Conservation (phyloP, 805 yeast genomes). For the Candida tammaniensis region DNA sequence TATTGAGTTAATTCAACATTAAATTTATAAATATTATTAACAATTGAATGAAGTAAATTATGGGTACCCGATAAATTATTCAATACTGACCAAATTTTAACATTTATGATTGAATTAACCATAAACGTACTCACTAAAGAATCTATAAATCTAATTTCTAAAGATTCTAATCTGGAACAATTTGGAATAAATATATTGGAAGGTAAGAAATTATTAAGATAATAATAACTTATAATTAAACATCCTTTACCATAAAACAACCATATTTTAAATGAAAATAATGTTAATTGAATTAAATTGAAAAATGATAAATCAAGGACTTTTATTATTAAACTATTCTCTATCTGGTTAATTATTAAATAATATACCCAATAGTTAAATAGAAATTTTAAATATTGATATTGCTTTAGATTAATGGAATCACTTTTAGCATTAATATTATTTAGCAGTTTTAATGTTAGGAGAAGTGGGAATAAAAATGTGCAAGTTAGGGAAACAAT, state of each 20-base stretch:
- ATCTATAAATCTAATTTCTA: conserved; percentile 16
- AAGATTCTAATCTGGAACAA: conserved; percentile 7
- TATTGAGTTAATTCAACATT: conserved; percentile 6
- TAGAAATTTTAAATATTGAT: conserved; percentile 15
- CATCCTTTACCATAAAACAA: conserved; percentile 25
- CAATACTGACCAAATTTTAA: conserved; percentile 1
- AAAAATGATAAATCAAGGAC: conserved; percentile 10
- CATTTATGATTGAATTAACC: conserved; percentile 3
- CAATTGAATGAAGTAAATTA: conserved; percentile 8
- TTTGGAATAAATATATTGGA: not conserved
- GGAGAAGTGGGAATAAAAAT: conserved; percentile 15
- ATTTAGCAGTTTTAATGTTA: conserved; percentile 18
- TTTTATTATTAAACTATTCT: conserved; percentile 10
- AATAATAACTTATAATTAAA: conserved; percentile 18
- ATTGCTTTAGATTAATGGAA: conserved; percentile 2
- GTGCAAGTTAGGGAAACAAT: conserved; percentile 6
- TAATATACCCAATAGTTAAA: conserved; percentile 24
- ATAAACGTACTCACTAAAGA: conserved; percentile 10
- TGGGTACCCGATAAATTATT: conserved; percentile 6
- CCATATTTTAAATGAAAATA: conserved; percentile 17
- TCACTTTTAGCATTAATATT: conserved; percentile 3
- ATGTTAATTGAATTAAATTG: conserved; percentile 7
- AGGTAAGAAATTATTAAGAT: conserved; percentile 8
- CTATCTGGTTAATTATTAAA: conserved; percentile 12
- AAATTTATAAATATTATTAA: conserved; percentile 6